These are phyloP conservation scores for Salix dunnii DNA, from an alignment of 345 rosid genomes.

Conservation along the genomic window DNA sequence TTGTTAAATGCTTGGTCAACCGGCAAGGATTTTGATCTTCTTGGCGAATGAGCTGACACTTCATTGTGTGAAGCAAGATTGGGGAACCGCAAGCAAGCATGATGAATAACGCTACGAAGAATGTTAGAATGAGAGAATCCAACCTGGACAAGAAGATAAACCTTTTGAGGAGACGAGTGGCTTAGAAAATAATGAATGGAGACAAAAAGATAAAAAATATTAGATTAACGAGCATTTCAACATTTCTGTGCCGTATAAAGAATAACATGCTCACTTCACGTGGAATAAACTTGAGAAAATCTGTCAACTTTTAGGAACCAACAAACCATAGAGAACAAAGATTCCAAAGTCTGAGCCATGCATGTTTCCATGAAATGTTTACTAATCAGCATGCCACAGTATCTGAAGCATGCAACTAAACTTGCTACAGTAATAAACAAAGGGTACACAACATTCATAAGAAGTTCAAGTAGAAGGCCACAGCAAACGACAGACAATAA, in stretches of 20 bases:
- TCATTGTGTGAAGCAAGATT: conserved; percentile 43
- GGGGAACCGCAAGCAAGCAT: conserved; percentile 76
- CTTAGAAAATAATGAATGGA: neutral
- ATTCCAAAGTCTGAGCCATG: neutral
- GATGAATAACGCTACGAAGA: conserved; percentile 66
- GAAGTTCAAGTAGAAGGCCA: conserved; percentile 1
- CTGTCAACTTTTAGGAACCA: neutral
- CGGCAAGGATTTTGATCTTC: conserved; percentile 27
- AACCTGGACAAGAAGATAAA: conserved; percentile 49
- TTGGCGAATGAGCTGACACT: conserved; percentile 37
- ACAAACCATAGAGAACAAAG: conserved; percentile 9
- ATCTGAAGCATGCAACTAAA: neutral
- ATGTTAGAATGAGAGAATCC: conserved; percentile 95
- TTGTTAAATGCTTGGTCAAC: conserved; percentile 26
- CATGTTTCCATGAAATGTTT: neutral
- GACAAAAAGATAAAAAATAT: neutral
- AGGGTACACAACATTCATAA: neutral
- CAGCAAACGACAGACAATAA: conserved; percentile 1
- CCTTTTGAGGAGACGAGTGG: conserved; percentile 4
- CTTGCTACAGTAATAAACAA: neutral
- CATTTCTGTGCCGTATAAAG: neutral
- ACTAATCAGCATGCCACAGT: conserved; percentile 2
- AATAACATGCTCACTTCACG: neutral
- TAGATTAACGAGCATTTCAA: no score
- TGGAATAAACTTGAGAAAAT: neutral